Evolutionary conservation across 1,284 basidiomycete species (phyloP).

Genomic region (Meira miltonrushii): DNA sequence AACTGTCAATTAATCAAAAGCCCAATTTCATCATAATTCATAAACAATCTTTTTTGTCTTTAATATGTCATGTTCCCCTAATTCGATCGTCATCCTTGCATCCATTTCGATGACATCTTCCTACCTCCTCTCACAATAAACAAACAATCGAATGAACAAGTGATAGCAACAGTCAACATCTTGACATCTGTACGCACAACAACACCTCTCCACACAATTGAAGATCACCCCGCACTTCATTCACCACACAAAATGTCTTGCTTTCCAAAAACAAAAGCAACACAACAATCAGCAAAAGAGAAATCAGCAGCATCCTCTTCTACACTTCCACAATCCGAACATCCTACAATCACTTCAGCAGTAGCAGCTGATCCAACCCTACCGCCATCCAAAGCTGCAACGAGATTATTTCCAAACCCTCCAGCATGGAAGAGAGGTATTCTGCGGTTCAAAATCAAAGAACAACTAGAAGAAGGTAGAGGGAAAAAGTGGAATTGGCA

Average conservation of each 20-base stretch:
- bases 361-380: conserved; percentile 36
- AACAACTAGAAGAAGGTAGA: conserved; percentile 39
- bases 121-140: background rate
- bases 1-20: no score
- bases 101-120: background rate
- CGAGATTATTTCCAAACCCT: conserved; percentile 35
- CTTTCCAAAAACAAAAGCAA: background rate
- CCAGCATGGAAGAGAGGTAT: conserved; percentile 34
- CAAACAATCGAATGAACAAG: background rate
- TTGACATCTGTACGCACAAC: no score
- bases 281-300: background rate
- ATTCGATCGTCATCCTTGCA: no score
- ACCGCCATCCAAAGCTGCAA: conserved; percentile 31
- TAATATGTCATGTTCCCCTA: no score
- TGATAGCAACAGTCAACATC: no score
- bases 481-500: conserved; percentile 48
- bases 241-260: no score
- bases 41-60: no score
- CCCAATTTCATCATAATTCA: no score
- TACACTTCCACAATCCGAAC: conserved; percentile 7
- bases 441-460: conserved; percentile 43
- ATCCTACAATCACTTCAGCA: conserved; percentile 46
- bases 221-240: no score
- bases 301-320: background rate
- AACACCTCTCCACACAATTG: no score